phyloP scores from a whole-genome alignment of 1,284 basidiomycete genomes.

The Pterulicium gracile region DNA sequence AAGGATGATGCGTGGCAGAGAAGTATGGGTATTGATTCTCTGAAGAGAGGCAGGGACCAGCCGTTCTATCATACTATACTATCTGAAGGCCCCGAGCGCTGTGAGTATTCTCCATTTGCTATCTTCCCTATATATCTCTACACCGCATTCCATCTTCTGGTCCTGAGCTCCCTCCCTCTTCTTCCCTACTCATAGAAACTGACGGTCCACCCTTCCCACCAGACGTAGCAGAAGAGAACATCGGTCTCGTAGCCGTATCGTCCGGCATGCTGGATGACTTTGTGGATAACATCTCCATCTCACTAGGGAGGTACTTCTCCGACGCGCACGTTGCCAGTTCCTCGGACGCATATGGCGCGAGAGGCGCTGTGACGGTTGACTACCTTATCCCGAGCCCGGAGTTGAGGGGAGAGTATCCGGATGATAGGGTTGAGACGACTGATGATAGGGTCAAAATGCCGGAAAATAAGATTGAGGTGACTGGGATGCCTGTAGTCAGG shows the following conservation, averaged over 20 bases:
- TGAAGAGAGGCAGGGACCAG: slow-evolving; percentile 32
- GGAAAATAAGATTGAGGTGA: neutral
- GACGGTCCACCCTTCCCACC: no score
- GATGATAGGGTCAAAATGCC: no score
- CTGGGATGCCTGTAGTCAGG: neutral
- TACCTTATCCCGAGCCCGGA: slow-evolving; percentile 2
- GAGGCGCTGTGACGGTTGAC: neutral
- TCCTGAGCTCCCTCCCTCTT: no score
- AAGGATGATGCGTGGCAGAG: slow-evolving; percentile 34
- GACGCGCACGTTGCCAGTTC: neutral
- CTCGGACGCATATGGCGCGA: no score
- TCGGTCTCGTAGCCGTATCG: neutral
- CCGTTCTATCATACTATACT: slow-evolving; percentile 40
- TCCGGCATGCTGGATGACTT: neutral
- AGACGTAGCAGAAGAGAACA: neutral
- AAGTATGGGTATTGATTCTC: slow-evolving; percentile 29
- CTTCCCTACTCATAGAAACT: no score
- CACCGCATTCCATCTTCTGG: no score
- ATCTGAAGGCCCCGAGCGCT: slow-evolving; percentile 28
- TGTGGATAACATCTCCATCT: neutral
- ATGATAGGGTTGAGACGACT: no score
- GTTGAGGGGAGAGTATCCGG: neutral
- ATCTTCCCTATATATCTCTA: neutral
- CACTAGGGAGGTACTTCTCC: neutral
- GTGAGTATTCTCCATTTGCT: slow-evolving; percentile 19